Conservation (phyloP, 148 eudicot genomes). For the Spergularia marina region DNA sequence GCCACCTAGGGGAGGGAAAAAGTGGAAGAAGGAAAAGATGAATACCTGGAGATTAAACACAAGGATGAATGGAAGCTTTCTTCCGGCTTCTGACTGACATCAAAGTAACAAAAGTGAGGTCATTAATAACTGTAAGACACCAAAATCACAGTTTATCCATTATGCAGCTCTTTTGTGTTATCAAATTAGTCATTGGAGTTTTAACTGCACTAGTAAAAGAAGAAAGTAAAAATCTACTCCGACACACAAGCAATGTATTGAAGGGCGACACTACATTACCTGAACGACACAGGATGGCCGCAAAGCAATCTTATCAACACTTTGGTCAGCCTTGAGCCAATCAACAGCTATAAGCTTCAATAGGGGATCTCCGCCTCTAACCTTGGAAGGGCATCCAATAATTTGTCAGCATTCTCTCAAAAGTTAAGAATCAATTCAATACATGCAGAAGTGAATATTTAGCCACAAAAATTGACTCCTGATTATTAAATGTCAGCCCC, state of each 20-base stretch:
- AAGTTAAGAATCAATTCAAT: neutral
- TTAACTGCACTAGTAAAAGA: neutral
- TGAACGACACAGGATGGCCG: constrained; percentile 80
- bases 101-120: constrained; percentile 19
- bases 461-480: neutral
- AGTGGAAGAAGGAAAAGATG: neutral
- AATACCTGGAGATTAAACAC: constrained; percentile 82
- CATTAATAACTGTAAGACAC: neutral
- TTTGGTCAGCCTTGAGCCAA: constrained; percentile 85
- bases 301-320: constrained; percentile 67
- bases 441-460: constrained; percentile 10
- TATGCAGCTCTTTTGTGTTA: too few species aligned
- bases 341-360: constrained; percentile 91
- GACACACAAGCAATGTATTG: neutral
- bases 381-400: constrained; percentile 40
- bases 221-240: neutral
- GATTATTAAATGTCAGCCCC: neutral
- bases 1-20: neutral
- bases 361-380: constrained; percentile 90
- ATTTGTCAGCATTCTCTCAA: neutral
- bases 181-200: neutral
- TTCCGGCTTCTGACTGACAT: constrained; percentile 88
- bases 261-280: constrained; percentile 35
- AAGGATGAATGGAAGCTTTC: constrained; percentile 81
- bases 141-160: neutral